Percentiles rank a stretch among this genome's conserved stretches.
Conservation (phyloP, 2,329 filamentous ascomycete genomes). For the Alternaria arborescens region DNA sequence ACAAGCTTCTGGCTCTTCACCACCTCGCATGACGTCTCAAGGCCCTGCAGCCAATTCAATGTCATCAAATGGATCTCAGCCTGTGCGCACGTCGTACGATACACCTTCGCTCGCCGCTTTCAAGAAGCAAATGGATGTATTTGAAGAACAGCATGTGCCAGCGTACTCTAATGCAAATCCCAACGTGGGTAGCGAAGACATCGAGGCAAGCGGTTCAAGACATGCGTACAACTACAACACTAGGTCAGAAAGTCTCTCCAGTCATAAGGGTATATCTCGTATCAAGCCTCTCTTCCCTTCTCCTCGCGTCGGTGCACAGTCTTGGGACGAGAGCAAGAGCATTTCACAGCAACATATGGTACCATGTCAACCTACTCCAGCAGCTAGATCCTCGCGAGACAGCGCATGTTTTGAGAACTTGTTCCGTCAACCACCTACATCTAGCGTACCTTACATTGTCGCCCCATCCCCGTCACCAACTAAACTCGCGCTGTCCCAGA, state of each 20-base stretch:
- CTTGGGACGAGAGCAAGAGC: not conserved
- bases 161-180: not conserved
- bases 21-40: not conserved
- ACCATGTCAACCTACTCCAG: not conserved
- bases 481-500: slow-evolving; percentile 7
- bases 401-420: not conserved
- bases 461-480: slow-evolving; percentile 16
- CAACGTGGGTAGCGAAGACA: not conserved
- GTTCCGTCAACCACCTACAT: not conserved
- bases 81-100: not conserved
- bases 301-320: slow-evolving; percentile 11
- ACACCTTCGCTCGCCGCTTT: not conserved
- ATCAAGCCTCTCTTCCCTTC: slow-evolving; percentile 17
- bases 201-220: not conserved
- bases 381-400: not conserved
- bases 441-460: slow-evolving; percentile 3
- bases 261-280: not conserved
- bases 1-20: not conserved
- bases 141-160: not conserved
- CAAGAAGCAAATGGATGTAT: not conserved
- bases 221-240: not conserved
- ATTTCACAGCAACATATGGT: not conserved
- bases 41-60: not conserved
- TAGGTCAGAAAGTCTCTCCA: not conserved
- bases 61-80: not conserved